These are phyloP conservation scores for Gleditsia sinensis DNA, from an alignment of 306 rosid genomes.

Conservation along the genomic window DNA sequence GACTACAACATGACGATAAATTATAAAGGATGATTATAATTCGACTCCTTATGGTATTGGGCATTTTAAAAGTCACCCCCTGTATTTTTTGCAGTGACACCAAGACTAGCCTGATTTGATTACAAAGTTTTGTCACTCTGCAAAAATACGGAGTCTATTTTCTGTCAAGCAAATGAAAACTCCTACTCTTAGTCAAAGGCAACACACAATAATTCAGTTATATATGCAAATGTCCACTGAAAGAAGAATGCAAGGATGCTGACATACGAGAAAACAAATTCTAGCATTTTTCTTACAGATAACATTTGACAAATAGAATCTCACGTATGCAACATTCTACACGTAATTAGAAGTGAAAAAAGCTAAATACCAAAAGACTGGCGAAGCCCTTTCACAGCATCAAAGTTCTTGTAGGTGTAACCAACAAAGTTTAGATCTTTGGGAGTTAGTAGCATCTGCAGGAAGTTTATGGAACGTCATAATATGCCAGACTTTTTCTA, in stretches of 20 bases:
- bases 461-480: slow-evolving; percentile 31
- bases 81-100: neutral
- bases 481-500: slow-evolving; percentile 23
- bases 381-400: slow-evolving; percentile 93
- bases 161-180: neutral
- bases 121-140: neutral
- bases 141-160: neutral
- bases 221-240: neutral
- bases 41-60: neutral
- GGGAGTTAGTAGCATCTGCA: slow-evolving; percentile 90
- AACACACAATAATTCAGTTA: neutral
- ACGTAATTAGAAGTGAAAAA: slow-evolving; percentile 24
- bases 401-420: slow-evolving; percentile 95
- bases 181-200: neutral
- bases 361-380: slow-evolving; percentile 68
- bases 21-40: neutral
- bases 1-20: neutral
- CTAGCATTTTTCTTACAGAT: slow-evolving; percentile 21
- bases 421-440: slow-evolving; percentile 97
- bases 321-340: slow-evolving; percentile 12
- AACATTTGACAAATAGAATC: slow-evolving; percentile 16
- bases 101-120: slow-evolving; percentile 13
- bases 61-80: neutral
- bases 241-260: slow-evolving; percentile 27
- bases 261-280: slow-evolving; percentile 22